phyloP scores from a whole-genome alignment of 257 asterid species.

The Prunella vulgaris region DNA sequence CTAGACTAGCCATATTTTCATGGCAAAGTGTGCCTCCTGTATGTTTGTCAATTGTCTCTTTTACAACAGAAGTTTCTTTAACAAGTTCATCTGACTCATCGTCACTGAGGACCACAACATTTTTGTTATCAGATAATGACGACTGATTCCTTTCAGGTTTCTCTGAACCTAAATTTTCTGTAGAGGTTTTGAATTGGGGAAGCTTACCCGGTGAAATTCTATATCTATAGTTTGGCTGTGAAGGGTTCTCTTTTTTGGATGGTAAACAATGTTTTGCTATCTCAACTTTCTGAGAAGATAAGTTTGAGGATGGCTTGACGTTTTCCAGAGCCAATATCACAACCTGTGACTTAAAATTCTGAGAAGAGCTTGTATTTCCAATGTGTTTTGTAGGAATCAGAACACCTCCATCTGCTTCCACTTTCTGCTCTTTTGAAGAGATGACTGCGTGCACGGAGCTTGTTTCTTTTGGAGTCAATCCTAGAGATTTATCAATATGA shows the following conservation, averaged over 20 bases:
- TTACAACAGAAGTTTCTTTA: slow-evolving; percentile 29
- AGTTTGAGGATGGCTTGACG: slow-evolving; percentile 30
- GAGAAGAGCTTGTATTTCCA: slow-evolving; percentile 29
- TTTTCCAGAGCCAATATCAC: slow-evolving; percentile 52
- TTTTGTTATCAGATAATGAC: slow-evolving; percentile 33
- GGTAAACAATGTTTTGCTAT: slow-evolving; percentile 25
- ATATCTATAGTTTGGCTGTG: slow-evolving; percentile 27
- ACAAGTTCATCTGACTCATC: slow-evolving; percentile 53
- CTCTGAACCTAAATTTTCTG: slow-evolving; percentile 23
- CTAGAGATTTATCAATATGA: slow-evolving; percentile 39
- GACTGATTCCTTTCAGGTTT: slow-evolving; percentile 36
- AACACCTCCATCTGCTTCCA: slow-evolving; percentile 28
- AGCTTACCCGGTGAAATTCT: slow-evolving; percentile 22
- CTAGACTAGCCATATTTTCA: slow-evolving; percentile 22
- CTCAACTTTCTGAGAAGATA: slow-evolving; percentile 32
- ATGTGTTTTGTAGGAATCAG: slow-evolving; percentile 21
- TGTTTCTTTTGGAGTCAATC: slow-evolving; percentile 33
- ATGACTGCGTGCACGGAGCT: slow-evolving; percentile 23
- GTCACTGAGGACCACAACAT: slow-evolving; percentile 58
- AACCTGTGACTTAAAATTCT: slow-evolving; percentile 38
- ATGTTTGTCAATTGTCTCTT: slow-evolving; percentile 29
- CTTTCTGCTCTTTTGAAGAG: slow-evolving; percentile 42
- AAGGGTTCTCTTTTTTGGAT: slow-evolving; percentile 31
- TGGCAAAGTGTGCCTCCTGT: slow-evolving; percentile 16
- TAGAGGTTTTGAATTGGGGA: slow-evolving; percentile 24